Evolutionary conservation across 805 yeast genomes (phyloP).

Genomic region (Naumovozyma dairenensis): DNA sequence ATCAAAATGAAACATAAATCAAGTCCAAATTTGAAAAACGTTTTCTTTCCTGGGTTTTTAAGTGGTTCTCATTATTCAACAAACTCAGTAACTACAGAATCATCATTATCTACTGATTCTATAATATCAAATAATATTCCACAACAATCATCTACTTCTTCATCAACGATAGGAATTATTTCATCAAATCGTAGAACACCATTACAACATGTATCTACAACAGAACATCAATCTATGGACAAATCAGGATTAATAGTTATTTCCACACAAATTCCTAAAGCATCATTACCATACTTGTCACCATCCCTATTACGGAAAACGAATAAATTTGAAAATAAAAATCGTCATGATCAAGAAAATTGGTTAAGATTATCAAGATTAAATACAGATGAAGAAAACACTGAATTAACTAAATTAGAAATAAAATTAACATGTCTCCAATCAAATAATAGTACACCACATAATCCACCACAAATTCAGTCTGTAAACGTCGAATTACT

Average conservation of each 20-base stretch:
- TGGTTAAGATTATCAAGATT: slow-evolving; percentile 18
- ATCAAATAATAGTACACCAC: slow-evolving; percentile 16
- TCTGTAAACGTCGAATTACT: slow-evolving; percentile 21
- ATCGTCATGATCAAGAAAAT: slow-evolving; percentile 25
- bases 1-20: slow-evolving; percentile 16
- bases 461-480: slow-evolving; percentile 23
- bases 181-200: background rate
- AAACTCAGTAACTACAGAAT: background rate
- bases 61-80: slow-evolving; percentile 7
- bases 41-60: slow-evolving; percentile 21
- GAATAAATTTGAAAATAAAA: slow-evolving; percentile 23
- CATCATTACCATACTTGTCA: slow-evolving; percentile 28
- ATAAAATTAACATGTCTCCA: slow-evolving; percentile 24
- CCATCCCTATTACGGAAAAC: slow-evolving; percentile 28
- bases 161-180: background rate
- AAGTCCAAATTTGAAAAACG: slow-evolving; percentile 11
- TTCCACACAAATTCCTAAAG: slow-evolving; percentile 22
- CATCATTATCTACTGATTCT: slow-evolving; percentile 1
- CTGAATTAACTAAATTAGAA: slow-evolving; percentile 16
- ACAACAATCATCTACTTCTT: background rate
- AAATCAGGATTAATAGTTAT: slow-evolving; percentile 24
- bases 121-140: no score
- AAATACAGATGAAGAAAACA: slow-evolving; percentile 20
- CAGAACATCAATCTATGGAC: no score
- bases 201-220: no score